Evolutionary conservation across 345 rosid genomes (phyloP), one percentile per base, ranked within the genome.

Genomic region (Pugionium cornutum): DNA sequence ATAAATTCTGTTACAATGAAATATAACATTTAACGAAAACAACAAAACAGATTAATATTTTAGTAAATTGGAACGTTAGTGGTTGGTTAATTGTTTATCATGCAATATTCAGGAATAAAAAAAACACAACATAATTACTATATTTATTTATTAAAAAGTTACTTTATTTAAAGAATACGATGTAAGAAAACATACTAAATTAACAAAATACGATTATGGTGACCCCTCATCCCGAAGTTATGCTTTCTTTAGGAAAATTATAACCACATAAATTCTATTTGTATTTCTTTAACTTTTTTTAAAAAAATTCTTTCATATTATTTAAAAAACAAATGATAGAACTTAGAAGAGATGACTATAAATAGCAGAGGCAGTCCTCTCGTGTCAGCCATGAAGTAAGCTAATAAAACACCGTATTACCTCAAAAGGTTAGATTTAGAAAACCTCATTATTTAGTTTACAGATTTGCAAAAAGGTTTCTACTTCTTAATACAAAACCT

Each of bases 301-400:
- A 1, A 2, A 0, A 18, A 18, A 0, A 18, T 18, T 18, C 18
- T 26, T 68, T 58, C 27, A 3, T 46, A 18, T 36, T 36, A 9
- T 46, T 26, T 53, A 35, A 51, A 4, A 42, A 30, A 3, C 25
- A 26, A 39, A 40, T 40, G 51, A 0, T 18, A 18, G 18, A 18
- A 18, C 18, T 49, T 1, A 52, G 43, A 54, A 32, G 69, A 39
- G 36, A 49, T 26, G 30, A 44, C 44, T 72, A 72, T 72, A 72
- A 64, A 72, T 72, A 57, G 18, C 70, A 57, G 47, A 64, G 11
- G 59, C 65, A 49, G 46, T 56, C 32, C 33, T 8, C 18, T 42
- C 43, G 41, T 72, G 60, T 9, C 54, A 72, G 53, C 25, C 59
- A 72, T 57, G 53, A 42, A 72, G 58, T 41, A 64, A 42, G 34